Evolutionary conservation across 2,329 filamentous ascomycete genomes (phyloP), one percentile per base, ranked within the genome.

Genomic region (Leptodontidium sp.): DNA sequence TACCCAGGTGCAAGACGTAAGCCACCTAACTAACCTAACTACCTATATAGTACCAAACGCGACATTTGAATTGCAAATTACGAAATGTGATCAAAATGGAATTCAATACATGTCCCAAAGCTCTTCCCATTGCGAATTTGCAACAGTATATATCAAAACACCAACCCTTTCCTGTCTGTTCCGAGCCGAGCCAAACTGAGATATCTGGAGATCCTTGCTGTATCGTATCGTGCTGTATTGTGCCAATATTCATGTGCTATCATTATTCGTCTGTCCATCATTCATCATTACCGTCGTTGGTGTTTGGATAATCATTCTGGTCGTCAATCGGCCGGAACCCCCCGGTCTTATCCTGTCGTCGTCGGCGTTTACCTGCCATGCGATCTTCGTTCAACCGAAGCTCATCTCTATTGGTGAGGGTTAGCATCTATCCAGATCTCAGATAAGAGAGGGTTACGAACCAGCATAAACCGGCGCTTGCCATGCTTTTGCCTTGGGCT

Each of bases 391-490:
- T 58, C 55, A 65, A 24, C 52, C 64, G 50, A 65, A 65, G 32
- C 52, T 65, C 53, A 65, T 65, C 45, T 65, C 64, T 65, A 4
- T 52, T 17, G 15, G 29, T 8, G 4, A 15, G 45, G 6, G 21
- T 65, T 26, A 65, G 64, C 21, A 47, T 9, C 12, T 38, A 26
- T 24, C 26, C 52, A 7, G 8, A 47, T 14, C 12, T 15, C 24
- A 17, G 53, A 40, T 49, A 15, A 5, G 6, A 17, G 14, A 45
- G 11, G n/a, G n/a, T 8, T 24, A 67, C 68, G 7, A 63, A 78
- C 78, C 80, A 73, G 80, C 77, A 76, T 81, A 82, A 38, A 81
- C 77, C 47, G 80, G 78, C 52, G 79, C 75, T 70, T 82, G 80
- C 81, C 81, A 82, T 35, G 77, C 77, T 71, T 81, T 80, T 59